Evolutionary conservation across 2,329 filamentous ascomycete species (phyloP), one percentile per base, ranked within the genome.

Genomic region (Neofusicoccum cordaticola): DNA sequence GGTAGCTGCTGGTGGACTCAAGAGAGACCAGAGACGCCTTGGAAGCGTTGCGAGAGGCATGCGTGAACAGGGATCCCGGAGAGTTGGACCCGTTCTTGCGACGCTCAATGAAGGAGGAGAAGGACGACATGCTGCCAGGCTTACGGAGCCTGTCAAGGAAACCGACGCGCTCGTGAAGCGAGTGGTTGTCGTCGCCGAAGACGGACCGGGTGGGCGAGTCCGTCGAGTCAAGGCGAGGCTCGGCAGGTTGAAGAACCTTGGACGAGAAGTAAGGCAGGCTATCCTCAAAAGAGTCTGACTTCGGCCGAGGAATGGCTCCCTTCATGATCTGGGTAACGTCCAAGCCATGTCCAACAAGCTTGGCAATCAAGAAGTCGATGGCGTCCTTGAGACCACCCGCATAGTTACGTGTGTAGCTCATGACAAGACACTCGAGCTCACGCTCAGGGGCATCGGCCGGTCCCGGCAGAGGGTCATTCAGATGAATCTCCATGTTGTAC

Each of bases 261-360:
- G 94, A 97, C 75, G 97, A 92, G 74, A 99, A 99, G 81, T 93
- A 98, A 65, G 93, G 94, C 61, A 98, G 84, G 7, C 94, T 96
- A 71, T 99, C 94, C 76, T 99, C 95, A 69, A 99, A 99, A 0
- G 95, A 97, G 77, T 99, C 95, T 0, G 95, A 98, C 81, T 98
- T 97, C 68, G 95, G 95, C n/a, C 95, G 90, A 19, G 94, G 93
- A 69, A 98, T 95, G n/a, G 92, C 89, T 61, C 95, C 95, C 77
- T 96, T 96, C 72, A 98, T 88, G 47, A 93, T 89, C 65, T 69
- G 76, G 34, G 86, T 91, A 9, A 89, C 86, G 71, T 98, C 92
- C n/a, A 97, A 87, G n/a, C 91, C 91, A 52, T 93, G 90, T 50
- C 91, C 90, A 34, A 96, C 91, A 67, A 98, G 86, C 67, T 93